These are phyloP conservation scores for Arbutus unedo DNA, from an alignment of 148 eudicot genomes.

Conservation along the genomic window DNA sequence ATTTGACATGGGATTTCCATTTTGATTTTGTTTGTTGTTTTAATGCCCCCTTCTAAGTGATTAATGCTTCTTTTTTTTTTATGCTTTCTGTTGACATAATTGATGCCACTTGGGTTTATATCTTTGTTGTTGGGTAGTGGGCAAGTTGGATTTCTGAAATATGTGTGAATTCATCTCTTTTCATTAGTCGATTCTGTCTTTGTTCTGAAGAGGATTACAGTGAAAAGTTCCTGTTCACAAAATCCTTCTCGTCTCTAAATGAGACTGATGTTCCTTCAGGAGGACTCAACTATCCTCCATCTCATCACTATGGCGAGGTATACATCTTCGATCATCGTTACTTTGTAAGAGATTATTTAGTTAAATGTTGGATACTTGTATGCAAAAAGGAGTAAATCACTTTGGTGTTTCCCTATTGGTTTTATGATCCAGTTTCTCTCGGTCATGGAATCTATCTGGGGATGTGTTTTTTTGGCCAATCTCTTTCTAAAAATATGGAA, in stretches of 20 bases:
- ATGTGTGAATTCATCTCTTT: conserved; percentile 89
- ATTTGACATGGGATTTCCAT: not conserved
- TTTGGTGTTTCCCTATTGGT: not conserved
- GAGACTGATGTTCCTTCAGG: conserved; percentile 54
- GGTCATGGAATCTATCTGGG: no score
- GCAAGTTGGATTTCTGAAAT: conserved; percentile 83
- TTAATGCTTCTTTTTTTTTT: not conserved
- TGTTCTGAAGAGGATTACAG: conserved; percentile 77
- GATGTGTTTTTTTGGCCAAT: no score
- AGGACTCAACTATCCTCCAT: conserved; percentile 35
- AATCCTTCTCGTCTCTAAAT: conserved; percentile 32
- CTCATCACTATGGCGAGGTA: conserved; percentile 72
- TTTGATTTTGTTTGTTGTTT: not conserved
- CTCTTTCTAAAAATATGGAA: no score
- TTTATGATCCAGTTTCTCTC: no score
- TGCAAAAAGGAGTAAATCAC: not conserved
- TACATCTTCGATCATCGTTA: conserved; percentile 3
- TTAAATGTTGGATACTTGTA: not conserved
- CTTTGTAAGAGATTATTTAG: not conserved
- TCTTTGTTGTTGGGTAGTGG: conserved; percentile 92
- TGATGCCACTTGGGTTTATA: conserved; percentile 95
- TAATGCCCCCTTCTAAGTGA: not conserved
- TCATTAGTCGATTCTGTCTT: conserved; percentile 68
- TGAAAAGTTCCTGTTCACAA: conserved; percentile 29
- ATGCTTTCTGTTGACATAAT: conserved; percentile 40